Percentiles rank a stretch among this genome's conserved stretches.
These are phyloP conservation scores for Cladophialophora carrionii DNA, from an alignment of 2,329 filamentous ascomycete genomes.

Conservation along the genomic window DNA sequence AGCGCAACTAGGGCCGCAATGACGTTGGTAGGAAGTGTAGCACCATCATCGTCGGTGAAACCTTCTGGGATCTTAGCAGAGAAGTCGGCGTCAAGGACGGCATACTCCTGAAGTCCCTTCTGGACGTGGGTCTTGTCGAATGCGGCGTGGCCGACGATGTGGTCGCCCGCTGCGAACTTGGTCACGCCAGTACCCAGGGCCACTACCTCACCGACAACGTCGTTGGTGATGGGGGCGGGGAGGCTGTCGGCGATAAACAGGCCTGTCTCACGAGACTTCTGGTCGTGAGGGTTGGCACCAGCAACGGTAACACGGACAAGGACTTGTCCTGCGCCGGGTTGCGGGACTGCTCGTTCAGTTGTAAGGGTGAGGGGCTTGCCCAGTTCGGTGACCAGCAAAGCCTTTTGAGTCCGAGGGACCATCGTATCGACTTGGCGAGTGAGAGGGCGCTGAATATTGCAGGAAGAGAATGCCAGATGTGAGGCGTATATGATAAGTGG, in stretches of 20 bases:
- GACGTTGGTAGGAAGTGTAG: slow-evolving; percentile 46
- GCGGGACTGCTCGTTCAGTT: slow-evolving; percentile 38
- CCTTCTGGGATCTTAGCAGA: slow-evolving; percentile 43
- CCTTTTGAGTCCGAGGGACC: slow-evolving; percentile 28
- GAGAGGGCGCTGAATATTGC: not conserved
- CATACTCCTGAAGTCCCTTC: slow-evolving; percentile 48
- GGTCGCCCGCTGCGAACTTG: slow-evolving; percentile 40
- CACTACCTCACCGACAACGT: slow-evolving; percentile 44
- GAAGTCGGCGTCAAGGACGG: slow-evolving; percentile 41
- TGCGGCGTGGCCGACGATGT: slow-evolving; percentile 42
- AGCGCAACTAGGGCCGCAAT: slow-evolving; percentile 44
- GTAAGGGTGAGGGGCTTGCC: slow-evolving; percentile 29
- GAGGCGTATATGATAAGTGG: too few species aligned
- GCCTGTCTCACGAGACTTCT: slow-evolving; percentile 45
- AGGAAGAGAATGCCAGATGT: not conserved
- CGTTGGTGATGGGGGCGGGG: slow-evolving; percentile 45
- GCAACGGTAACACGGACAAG: slow-evolving; percentile 46
- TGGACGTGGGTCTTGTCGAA: slow-evolving; percentile 9
- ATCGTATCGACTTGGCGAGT: not conserved
- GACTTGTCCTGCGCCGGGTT: slow-evolving; percentile 43
- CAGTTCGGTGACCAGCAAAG: slow-evolving; percentile 25
- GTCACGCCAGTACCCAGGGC: slow-evolving; percentile 39
- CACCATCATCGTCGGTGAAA: slow-evolving; percentile 45
- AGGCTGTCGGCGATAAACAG: slow-evolving; percentile 43
- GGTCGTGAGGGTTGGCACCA: slow-evolving; percentile 46